Percentiles rank a stretch among this genome's conserved stretches.
Conservation (phyloP, 208 protist species). For the Naegleria fowleri region DNA sequence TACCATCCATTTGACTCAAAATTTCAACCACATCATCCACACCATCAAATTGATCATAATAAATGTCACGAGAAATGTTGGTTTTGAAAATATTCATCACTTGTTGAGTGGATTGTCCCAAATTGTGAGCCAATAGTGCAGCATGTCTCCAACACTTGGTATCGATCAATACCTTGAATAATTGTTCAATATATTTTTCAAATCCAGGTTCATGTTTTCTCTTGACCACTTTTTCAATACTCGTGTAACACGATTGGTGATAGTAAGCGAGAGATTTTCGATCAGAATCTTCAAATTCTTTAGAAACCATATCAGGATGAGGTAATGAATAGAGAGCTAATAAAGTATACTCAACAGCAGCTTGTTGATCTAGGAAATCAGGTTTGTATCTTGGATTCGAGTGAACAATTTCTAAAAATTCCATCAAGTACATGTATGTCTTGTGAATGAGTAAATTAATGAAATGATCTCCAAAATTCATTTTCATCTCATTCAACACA, state of each 20-base stretch:
- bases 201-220: not conserved
- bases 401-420: not conserved
- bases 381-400: not conserved
- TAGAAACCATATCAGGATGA: not conserved
- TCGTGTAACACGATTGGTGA: not conserved
- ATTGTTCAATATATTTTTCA: not conserved
- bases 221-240: not conserved
- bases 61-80: not conserved
- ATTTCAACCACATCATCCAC: slow-evolving; percentile 1
- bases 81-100: not conserved
- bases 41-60: not conserved
- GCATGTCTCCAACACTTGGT: not conserved
- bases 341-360: not conserved
- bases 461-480: not conserved
- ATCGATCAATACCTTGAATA: not conserved
- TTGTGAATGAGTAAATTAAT: not conserved
- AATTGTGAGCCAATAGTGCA: not conserved
- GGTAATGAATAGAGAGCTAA: not conserved
- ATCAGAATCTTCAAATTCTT: not conserved
- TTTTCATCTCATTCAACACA: not conserved
- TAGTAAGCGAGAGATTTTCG: not conserved
- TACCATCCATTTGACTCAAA: not conserved
- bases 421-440: not conserved
- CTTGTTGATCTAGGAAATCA: not conserved
- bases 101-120: not conserved